Evolutionary conservation across 805 yeast genomes (phyloP).

Genomic region (Pichia scutulata): DNA sequence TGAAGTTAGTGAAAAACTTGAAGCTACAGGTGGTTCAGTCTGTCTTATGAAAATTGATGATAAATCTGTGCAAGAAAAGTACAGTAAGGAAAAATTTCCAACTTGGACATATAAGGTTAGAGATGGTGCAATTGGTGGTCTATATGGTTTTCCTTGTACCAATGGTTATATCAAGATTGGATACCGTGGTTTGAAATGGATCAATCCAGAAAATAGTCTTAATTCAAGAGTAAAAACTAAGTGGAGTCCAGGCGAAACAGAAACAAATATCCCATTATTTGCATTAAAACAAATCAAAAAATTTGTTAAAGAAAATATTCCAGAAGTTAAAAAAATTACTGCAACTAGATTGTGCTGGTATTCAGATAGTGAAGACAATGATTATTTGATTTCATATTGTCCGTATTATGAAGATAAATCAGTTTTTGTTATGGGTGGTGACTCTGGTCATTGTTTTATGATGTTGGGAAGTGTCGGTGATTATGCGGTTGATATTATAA

Average conservation of each 20-base stretch:
- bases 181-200: conserved; percentile 26
- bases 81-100: conserved; percentile 18
- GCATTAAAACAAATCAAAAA: conserved; percentile 22
- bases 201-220: conserved; percentile 17
- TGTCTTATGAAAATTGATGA: conserved; percentile 21
- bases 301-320: conserved; percentile 20
- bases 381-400: conserved; percentile 29
- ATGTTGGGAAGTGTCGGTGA: conserved; percentile 31
- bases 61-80: conserved; percentile 13
- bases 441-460: conserved; percentile 34
- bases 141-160: conserved; percentile 26
- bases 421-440: conserved; percentile 31
- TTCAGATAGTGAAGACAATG: conserved; percentile 29
- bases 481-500: conserved; percentile 16
- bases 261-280: conserved; percentile 24
- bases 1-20: conserved; percentile 21
- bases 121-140: conserved; percentile 25
- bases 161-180: conserved; percentile 26
- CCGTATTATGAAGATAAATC: conserved; percentile 25
- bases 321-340: conserved; percentile 20
- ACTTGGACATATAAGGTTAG: conserved; percentile 26
- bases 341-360: conserved; percentile 29
- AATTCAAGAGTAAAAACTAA: conserved; percentile 25
- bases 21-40: conserved; percentile 28
- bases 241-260: conserved; percentile 16